phyloP scores from a whole-genome alignment of 2,329 filamentous ascomycete species.

The Penicillium sp. region DNA sequence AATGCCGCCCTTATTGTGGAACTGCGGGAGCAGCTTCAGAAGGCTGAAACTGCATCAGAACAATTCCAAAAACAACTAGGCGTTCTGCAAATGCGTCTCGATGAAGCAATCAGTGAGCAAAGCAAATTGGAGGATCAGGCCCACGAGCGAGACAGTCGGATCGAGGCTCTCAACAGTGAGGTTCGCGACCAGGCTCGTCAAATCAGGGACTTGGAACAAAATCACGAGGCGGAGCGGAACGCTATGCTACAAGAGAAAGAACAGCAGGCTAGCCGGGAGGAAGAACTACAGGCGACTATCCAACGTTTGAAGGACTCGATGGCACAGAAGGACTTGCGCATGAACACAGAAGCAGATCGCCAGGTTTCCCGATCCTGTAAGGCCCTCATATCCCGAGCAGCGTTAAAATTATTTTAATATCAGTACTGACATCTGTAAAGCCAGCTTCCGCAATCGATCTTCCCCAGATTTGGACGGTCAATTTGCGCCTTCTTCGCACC shows the following conservation, averaged over 20 bases:
- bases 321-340: slow-evolving; percentile 64
- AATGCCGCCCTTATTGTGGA: slow-evolving; percentile 76
- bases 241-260: slow-evolving; percentile 89
- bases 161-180: slow-evolving; percentile 76
- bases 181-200: slow-evolving; percentile 79
- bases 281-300: slow-evolving; percentile 86
- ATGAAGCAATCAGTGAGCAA: slow-evolving; percentile 80
- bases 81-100: slow-evolving; percentile 77
- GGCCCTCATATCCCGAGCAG: slow-evolving; percentile 18
- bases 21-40: slow-evolving; percentile 74
- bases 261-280: slow-evolving; percentile 75
- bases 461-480: slow-evolving; percentile 68
- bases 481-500: slow-evolving; percentile 79
- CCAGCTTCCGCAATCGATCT: slow-evolving; percentile 51
- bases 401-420: background rate
- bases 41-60: slow-evolving; percentile 72
- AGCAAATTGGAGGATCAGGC: slow-evolving; percentile 79
- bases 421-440: slow-evolving; percentile 30
- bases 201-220: slow-evolving; percentile 84
- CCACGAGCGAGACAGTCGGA: slow-evolving; percentile 80
- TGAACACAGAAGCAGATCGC: slow-evolving; percentile 50
- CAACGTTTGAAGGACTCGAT: slow-evolving; percentile 87
- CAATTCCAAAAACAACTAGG: slow-evolving; percentile 80
- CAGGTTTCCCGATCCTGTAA: slow-evolving; percentile 52
- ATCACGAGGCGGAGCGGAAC: slow-evolving; percentile 85